Conservation (phyloP, 495 filamentous ascomycete species). For the Podospora tetraspora region DNA sequence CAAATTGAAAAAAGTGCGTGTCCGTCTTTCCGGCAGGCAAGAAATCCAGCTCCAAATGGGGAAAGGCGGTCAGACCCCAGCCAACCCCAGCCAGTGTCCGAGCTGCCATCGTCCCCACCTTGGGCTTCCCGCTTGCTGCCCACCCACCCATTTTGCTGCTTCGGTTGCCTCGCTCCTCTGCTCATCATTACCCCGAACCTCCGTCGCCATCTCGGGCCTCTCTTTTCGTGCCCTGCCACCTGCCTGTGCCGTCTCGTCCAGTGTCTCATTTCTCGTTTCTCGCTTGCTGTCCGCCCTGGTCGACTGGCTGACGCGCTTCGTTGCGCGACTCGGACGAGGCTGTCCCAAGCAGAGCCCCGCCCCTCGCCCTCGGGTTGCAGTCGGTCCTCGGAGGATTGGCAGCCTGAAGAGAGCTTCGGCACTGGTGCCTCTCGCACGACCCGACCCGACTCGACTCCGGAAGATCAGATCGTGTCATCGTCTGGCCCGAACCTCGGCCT, state of each 20-base stretch:
- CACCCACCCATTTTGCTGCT: constrained; percentile 12
- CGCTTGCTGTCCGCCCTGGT: not conserved
- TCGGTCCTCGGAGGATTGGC: not conserved
- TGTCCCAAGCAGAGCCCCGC: not conserved
- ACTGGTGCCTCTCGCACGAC: too few species aligned
- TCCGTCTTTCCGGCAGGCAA: not conserved
- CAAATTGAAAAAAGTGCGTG: not conserved
- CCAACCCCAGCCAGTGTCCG: not conserved
- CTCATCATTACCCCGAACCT: constrained; percentile 45
- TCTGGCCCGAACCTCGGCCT: not conserved
- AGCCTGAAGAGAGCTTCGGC: not conserved
- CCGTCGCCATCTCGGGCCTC: constrained; percentile 1
- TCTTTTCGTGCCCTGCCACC: not conserved
- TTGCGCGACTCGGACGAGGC: not conserved
- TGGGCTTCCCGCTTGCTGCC: not conserved
- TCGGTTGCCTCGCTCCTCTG: constrained; percentile 27
- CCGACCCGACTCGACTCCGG: too few species aligned
- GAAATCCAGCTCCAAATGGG: not conserved
- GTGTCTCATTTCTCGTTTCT: not conserved
- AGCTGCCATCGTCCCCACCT: not conserved
- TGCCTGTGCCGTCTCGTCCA: not conserved
- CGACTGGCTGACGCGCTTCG: not conserved
- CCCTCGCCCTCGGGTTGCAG: not conserved
- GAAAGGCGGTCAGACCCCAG: not conserved
- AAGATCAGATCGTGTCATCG: too few species aligned